Conservation (phyloP, 768 basidiomycete species). For the Pleurotus cornucopiae region DNA sequence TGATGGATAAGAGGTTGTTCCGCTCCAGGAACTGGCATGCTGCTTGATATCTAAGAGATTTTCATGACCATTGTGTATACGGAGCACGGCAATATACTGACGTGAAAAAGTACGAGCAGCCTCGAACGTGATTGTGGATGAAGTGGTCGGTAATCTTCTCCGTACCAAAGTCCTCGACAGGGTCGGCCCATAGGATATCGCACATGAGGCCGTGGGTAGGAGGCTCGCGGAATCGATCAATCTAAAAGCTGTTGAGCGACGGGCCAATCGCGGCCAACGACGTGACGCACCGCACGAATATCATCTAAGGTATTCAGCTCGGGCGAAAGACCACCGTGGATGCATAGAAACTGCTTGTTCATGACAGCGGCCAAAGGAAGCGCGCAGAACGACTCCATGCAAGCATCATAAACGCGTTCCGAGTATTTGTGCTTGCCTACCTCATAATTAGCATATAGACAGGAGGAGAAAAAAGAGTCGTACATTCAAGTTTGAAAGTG, state of each 20-base stretch:
- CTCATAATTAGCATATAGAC: too few species aligned
- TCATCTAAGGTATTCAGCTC: conserved; percentile 96
- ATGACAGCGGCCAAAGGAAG: conserved; percentile 95
- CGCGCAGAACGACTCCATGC: conserved; percentile 96
- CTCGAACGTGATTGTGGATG: conserved; percentile 93
- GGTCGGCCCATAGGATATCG: conserved; percentile 98
- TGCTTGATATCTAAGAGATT: conserved; percentile 73
- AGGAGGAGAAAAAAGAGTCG: conserved; percentile 23
- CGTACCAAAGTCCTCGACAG: conserved; percentile 93
- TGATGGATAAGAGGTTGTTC: conserved; percentile 94
- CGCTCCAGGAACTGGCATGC: conserved; percentile 97
- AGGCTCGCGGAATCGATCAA: conserved; percentile 98
- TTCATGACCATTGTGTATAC: not conserved
- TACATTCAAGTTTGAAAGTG: conserved; percentile 98
- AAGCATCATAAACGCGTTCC: conserved; percentile 92
- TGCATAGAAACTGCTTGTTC: conserved; percentile 99
- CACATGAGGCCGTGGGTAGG: conserved; percentile 98
- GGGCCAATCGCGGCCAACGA: too few species aligned
- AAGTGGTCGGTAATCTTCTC: conserved; percentile 91
- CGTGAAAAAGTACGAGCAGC: conserved; percentile 92
- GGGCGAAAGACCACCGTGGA: conserved; percentile 95
- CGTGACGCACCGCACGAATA: conserved; percentile 66
- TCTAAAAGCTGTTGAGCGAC: conserved; percentile 36
- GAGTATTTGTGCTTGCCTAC: conserved; percentile 99
- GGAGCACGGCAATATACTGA: conserved; percentile 75